A percentile compares a stretch with the other conserved stretches of the same genome.
Evolutionary conservation across 192 early-diverging fungal species (phyloP).

Genomic region (Entomortierella lignicola): DNA sequence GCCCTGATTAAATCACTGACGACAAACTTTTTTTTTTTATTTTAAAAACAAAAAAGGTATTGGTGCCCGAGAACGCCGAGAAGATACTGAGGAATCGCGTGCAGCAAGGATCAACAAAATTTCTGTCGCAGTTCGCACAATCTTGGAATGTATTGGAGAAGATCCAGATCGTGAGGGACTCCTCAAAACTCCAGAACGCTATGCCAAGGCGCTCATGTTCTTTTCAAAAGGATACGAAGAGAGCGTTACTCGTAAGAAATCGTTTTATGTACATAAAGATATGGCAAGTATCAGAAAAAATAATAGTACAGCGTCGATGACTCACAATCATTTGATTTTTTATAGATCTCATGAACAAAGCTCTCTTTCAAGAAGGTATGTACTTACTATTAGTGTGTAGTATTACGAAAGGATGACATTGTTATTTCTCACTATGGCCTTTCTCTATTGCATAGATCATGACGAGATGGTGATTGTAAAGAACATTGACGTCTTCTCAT

Average conservation of each 20-base stretch:
- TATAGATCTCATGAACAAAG: slow-evolving; percentile 53
- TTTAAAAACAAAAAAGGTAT: slow-evolving; percentile 69
- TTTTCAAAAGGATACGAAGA: slow-evolving; percentile 98
- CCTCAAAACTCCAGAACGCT: slow-evolving; percentile 94
- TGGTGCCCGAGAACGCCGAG: slow-evolving; percentile 83
- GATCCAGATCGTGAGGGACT: slow-evolving; percentile 95
- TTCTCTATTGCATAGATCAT: slow-evolving; percentile 69
- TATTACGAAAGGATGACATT: too few relatives aligned
- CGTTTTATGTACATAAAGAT: too few relatives aligned
- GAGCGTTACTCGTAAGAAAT: slow-evolving; percentile 75
- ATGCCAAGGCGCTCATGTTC: slow-evolving; percentile 98
- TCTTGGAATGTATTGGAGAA: slow-evolving; percentile 96
- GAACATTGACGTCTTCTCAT: slow-evolving; percentile 94
- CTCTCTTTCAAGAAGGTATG: slow-evolving; percentile 54
- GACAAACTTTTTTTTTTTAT: slow-evolving; percentile 1
- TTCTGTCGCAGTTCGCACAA: slow-evolving; percentile 84
- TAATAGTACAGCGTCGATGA: neutral
- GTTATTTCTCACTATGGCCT: too few relatives aligned
- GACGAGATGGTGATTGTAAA: slow-evolving; percentile 99
- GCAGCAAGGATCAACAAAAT: slow-evolving; percentile 79
- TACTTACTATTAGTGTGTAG: too few relatives aligned
- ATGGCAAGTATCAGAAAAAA: neutral
- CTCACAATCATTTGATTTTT: neutral
- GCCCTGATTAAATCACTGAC: too few relatives aligned
- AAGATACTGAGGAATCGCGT: slow-evolving; percentile 83